phyloP scores from a whole-genome alignment of 2,329 filamentous ascomycete genomes.

The Colletotrichum limetticola region DNA sequence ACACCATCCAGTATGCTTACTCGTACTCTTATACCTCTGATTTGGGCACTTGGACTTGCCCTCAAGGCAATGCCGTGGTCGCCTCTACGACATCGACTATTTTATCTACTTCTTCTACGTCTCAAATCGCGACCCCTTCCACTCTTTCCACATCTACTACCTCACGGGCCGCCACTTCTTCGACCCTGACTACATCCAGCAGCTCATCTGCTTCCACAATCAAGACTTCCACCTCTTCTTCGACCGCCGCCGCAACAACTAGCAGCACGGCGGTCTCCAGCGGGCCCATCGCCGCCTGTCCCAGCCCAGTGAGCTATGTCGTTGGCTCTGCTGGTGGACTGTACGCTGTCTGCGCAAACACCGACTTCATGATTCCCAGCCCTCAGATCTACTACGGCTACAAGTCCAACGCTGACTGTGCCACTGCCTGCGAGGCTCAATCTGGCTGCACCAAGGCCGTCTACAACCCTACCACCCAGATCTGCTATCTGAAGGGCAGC shows the following conservation, averaged over 20 bases:
- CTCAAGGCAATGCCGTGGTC: background rate
- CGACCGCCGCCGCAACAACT: background rate
- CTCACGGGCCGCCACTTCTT: background rate
- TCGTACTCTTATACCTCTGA: background rate
- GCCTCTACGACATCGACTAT: background rate
- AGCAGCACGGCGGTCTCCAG: background rate
- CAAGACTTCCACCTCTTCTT: background rate
- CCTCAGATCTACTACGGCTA: slow-evolving; percentile 23
- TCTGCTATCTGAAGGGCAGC: slow-evolving; percentile 16
- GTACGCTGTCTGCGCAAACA: slow-evolving; percentile 12
- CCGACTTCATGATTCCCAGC: slow-evolving; percentile 21
- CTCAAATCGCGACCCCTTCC: background rate
- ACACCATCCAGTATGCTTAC: slow-evolving; percentile 20
- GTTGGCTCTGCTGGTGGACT: slow-evolving; percentile 13
- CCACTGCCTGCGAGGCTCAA: background rate
- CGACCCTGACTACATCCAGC: background rate
- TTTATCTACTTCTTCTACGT: background rate
- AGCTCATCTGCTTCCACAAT: background rate
- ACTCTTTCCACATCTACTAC: background rate
- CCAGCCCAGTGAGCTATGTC: slow-evolving; percentile 13
- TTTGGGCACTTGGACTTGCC: background rate
- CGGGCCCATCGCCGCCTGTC: background rate
- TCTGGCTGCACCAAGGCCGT: slow-evolving; percentile 17
- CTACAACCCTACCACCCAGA: slow-evolving; percentile 9
- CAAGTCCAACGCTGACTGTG: slow-evolving; percentile 9